Base-by-base conservation (phyloP, 164 flowering plant species). In the Kingdonia uniflora region DNA sequence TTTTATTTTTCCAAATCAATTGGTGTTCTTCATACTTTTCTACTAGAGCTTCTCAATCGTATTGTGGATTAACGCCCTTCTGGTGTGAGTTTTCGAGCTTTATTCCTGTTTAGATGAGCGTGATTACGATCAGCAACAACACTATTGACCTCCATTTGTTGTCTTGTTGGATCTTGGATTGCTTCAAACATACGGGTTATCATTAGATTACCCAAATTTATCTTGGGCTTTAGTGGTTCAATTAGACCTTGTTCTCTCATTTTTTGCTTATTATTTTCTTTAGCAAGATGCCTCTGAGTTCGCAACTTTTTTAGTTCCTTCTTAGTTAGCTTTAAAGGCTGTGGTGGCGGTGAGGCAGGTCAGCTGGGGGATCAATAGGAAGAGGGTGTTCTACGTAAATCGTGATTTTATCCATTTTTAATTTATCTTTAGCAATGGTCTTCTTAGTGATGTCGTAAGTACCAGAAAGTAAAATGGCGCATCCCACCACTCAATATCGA, bases 101-200 rank as follows among this genome's bases (percentile, higher is more conserved):
- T 76, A 50, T 92, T 92, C 63, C 99, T 79, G 54, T 92, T 96
- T 7, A 82, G 79, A 55, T 92, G 99, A 44, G 99, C 99, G 64
- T 86, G 96, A 57, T 92, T 96, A 61, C 99, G 87, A 71, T 92
- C 99, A 64, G 95, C 95, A 58, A 96, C 99, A 51, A 96, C 99
- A 62, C 72, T 80, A 20, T 95, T 70, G 39, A 92, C 82, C 60
- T 92, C 95, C 89, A 74, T 92, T 68, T 92, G 96, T 47, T 88
- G 85, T 64, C 66, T 74, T 2, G 99, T 92, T 19, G 99, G 99
- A 66, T 92, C 99, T 65, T 88, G 99, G 25, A 96, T 92, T 5
- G 96, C 99, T 81, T 92, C 96, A 21, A 95, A 76, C 10, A 94
- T 96, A 65, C 88, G 87, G 42, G 88, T 96, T 68, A 79, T 92